Percentiles rank a stretch among this genome's conserved stretches.
Conservation (phyloP, 2,329 filamentous ascomycete genomes). For the Hymenoscyphus occultus region DNA sequence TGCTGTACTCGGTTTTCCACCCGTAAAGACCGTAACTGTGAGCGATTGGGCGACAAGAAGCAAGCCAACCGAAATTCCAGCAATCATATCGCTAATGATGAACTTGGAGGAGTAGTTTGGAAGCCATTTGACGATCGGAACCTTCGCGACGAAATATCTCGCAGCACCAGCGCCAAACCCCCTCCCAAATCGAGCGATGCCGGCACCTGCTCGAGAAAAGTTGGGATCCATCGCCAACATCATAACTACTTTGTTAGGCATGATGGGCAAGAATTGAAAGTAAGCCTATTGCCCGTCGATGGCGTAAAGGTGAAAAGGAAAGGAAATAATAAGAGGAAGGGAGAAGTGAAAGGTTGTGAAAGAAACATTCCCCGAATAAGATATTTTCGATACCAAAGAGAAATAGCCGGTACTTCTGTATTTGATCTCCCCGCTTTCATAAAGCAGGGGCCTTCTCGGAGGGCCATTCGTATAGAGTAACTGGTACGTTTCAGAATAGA, state of each 20-base stretch:
- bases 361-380: background rate
- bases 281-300: background rate
- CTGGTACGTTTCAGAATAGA: background rate
- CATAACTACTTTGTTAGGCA: background rate
- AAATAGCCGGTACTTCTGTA: background rate
- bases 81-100: constrained; percentile 59
- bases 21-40: constrained; percentile 59
- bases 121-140: constrained; percentile 60
- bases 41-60: constrained; percentile 60
- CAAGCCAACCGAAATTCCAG: constrained; percentile 57
- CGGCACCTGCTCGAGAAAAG: constrained; percentile 18
- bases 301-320: background rate
- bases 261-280: background rate
- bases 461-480: background rate
- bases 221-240: constrained; percentile 18
- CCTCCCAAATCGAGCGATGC: constrained; percentile 15
- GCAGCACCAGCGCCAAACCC: constrained; percentile 41
- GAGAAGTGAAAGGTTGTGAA: background rate
- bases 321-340: background rate
- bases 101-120: constrained; percentile 59
- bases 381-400: background rate
- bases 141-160: constrained; percentile 58
- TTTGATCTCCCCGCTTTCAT: background rate
- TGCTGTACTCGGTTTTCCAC: constrained; percentile 58
- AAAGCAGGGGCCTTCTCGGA: background rate